These are phyloP conservation scores for Alternaria triticimaculans DNA, from an alignment of 2,329 filamentous ascomycete species.

Conservation along the genomic window DNA sequence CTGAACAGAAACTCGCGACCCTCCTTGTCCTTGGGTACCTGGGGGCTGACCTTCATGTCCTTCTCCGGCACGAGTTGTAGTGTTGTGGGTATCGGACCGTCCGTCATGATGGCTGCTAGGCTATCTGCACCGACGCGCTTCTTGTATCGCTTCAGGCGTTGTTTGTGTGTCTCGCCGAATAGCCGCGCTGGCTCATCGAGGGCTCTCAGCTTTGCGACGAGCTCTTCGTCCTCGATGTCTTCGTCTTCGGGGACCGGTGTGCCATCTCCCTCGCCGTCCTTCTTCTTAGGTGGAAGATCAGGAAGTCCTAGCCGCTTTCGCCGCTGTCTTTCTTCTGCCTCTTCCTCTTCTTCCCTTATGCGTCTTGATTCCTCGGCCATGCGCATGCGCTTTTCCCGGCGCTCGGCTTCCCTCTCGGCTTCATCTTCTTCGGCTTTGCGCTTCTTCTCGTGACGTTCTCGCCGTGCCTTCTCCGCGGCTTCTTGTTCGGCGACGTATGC, in stretches of 20 bases:
- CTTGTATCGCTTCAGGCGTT: constrained; percentile 73
- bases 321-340: constrained; percentile 73
- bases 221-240: constrained; percentile 74
- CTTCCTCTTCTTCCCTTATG: constrained; percentile 74
- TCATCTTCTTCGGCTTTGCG: constrained; percentile 90
- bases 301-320: constrained; percentile 82
- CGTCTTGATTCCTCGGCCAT: constrained; percentile 81
- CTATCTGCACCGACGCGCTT: constrained; percentile 60
- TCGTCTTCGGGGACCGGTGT: constrained; percentile 56
- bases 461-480: constrained; percentile 72
- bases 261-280: constrained; percentile 54
- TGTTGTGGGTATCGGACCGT: constrained; percentile 86
- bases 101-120: constrained; percentile 60
- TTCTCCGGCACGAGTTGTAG: constrained; percentile 79
- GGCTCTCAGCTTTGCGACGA: constrained; percentile 70
- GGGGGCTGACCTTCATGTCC: constrained; percentile 80
- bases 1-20: constrained; percentile 77
- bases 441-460: constrained; percentile 75
- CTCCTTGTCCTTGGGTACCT: constrained; percentile 67
- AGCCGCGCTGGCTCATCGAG: constrained; percentile 75
- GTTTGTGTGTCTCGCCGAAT: constrained; percentile 81
- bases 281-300: constrained; percentile 65
- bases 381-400: constrained; percentile 81
- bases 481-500: constrained; percentile 84
- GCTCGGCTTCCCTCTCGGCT: constrained; percentile 68